These are phyloP conservation scores for Nemania sp. DNA, from an alignment of 2,329 filamentous ascomycete species.

Conservation along the genomic window DNA sequence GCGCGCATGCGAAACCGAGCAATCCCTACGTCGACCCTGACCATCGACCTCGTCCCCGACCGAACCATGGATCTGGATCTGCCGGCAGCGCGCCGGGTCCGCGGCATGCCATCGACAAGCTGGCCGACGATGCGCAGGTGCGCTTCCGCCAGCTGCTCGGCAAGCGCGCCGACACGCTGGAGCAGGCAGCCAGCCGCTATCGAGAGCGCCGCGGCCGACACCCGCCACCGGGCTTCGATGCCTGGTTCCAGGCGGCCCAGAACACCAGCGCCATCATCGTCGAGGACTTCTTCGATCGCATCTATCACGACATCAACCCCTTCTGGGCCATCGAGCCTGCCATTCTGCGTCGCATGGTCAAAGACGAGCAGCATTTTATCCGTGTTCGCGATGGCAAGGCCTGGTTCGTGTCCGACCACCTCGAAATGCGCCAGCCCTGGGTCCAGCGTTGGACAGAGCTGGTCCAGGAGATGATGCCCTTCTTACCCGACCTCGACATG, in stretches of 20 bases:
- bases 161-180: slow-evolving; percentile 51
- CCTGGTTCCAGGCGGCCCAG: slow-evolving; percentile 59
- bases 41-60: background rate
- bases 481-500: slow-evolving; percentile 67
- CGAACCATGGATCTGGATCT: background rate
- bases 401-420: slow-evolving; percentile 37
- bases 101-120: slow-evolving; percentile 52
- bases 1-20: background rate
- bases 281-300: slow-evolving; percentile 66
- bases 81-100: slow-evolving; percentile 11
- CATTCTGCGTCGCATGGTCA: slow-evolving; percentile 44
- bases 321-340: slow-evolving; percentile 59
- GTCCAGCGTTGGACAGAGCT: slow-evolving; percentile 52
- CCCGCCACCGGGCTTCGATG: slow-evolving; percentile 63
- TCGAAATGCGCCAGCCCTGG: slow-evolving; percentile 43
- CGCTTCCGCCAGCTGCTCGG: slow-evolving; percentile 47
- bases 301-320: slow-evolving; percentile 63
- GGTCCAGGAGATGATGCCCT: slow-evolving; percentile 52
- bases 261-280: slow-evolving; percentile 56
- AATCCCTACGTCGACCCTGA: background rate
- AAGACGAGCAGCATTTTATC: slow-evolving; percentile 48
- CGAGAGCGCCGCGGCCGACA: slow-evolving; percentile 59
- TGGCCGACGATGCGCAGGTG: slow-evolving; percentile 50
- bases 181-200: slow-evolving; percentile 58
- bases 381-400: slow-evolving; percentile 51